Percentiles rank a stretch among this genome's conserved stretches.
Evolutionary conservation across 306 rosid genomes (phyloP).

Genomic region (Vigna unguiculata): DNA sequence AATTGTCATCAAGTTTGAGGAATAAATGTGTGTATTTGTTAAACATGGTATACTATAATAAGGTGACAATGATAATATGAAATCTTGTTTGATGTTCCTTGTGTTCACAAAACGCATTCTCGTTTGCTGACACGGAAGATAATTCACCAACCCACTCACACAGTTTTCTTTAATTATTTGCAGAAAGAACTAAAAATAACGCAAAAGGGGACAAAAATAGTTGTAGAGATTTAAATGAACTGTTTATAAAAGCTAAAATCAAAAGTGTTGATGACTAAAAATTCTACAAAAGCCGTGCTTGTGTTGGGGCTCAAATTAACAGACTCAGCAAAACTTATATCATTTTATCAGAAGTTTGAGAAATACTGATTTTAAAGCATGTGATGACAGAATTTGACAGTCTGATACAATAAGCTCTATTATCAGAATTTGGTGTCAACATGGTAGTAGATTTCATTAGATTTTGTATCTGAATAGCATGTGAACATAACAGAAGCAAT

Average conservation of each 20-base stretch:
- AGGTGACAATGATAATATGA: conserved; percentile 21
- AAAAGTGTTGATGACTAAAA: too few species aligned
- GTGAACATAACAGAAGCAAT: too few species aligned
- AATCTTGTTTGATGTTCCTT: background rate
- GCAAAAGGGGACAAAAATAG: too few species aligned
- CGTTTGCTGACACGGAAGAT: too few species aligned
- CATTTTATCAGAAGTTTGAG: background rate
- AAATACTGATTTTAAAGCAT: background rate
- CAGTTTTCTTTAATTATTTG: too few species aligned
- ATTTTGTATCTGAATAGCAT: background rate
- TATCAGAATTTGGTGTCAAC: background rate
- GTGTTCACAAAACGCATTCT: too few species aligned
- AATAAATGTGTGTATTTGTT: conserved; percentile 30
- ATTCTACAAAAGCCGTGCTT: too few species aligned
- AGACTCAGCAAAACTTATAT: background rate
- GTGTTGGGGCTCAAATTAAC: background rate
- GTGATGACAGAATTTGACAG: too few species aligned
- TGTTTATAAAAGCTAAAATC: too few species aligned
- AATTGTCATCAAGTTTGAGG: conserved; percentile 27
- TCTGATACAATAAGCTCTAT: background rate
- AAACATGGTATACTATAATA: conserved; percentile 32
- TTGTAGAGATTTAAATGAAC: too few species aligned
- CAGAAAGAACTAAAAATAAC: too few species aligned
- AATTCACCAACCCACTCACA: too few species aligned
- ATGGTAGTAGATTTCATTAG: background rate